A percentile compares a stretch with the other conserved stretches of the same genome.
phyloP scores from a whole-genome alignment of 2,329 filamentous ascomycete genomes.

The Penicillium brasilianum region DNA sequence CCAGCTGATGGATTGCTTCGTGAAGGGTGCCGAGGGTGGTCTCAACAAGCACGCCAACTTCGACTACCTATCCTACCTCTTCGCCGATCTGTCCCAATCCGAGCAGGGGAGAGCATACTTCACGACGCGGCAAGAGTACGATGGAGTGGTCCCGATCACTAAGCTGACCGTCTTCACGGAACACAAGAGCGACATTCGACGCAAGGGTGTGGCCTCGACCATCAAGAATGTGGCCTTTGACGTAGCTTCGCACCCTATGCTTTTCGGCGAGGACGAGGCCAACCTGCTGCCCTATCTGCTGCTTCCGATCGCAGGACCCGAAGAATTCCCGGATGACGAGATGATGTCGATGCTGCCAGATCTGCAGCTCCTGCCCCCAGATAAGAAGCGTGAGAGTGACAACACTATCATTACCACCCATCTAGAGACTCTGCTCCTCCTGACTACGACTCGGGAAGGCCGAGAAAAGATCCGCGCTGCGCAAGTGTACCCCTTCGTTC shows the following conservation, averaged over 20 bases:
- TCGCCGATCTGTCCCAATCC: conserved; percentile 89
- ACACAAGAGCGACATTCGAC: conserved; percentile 78
- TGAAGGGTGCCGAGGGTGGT: conserved; percentile 80
- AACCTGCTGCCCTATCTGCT: conserved; percentile 88
- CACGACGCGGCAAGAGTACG: conserved; percentile 73
- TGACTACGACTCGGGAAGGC: conserved; percentile 78
- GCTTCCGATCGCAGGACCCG: conserved; percentile 82
- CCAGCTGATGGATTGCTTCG: conserved; percentile 93
- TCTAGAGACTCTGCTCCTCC: conserved; percentile 81
- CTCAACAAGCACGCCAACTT: conserved; percentile 87
- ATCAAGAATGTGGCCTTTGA: conserved; percentile 96
- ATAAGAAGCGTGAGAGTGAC: conserved; percentile 85
- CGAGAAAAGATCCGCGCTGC: conserved; percentile 75
- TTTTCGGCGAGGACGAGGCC: conserved; percentile 73
- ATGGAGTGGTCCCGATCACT: conserved; percentile 82
- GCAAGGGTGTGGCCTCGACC: conserved; percentile 92
- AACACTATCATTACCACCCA: conserved; percentile 79
- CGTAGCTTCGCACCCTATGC: conserved; percentile 69
- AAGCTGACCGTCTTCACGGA: conserved; percentile 96
- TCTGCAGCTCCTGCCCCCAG: conserved; percentile 83
- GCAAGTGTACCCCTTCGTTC: conserved; percentile 85
- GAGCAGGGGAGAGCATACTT: conserved; percentile 76
- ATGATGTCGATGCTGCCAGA: conserved; percentile 85
- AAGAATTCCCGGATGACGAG: conserved; percentile 88
- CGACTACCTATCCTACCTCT: conserved; percentile 92